Evolutionary conservation across 768 basidiomycete genomes (phyloP).

Genomic region (Porphyrellus cyaneotinctus): DNA sequence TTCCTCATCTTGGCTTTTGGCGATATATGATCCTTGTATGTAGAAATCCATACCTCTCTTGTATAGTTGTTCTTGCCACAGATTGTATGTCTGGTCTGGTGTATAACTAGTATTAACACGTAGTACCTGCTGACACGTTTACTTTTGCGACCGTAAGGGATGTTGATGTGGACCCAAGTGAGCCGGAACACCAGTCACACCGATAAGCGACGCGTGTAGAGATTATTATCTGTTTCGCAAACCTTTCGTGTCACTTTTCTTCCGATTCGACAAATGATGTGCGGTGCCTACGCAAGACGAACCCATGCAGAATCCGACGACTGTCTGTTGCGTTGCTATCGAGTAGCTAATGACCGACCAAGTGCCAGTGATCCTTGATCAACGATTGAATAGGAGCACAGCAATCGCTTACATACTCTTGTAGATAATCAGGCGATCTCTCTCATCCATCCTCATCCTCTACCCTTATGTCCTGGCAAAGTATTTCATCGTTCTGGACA

Average conservation of each 20-base stretch:
- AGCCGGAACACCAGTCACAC: too few relatives aligned
- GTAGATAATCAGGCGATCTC: slow-evolving; percentile 32
- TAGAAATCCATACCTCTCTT: background rate
- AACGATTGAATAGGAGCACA: background rate
- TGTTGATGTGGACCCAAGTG: background rate
- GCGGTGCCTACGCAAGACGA: too few relatives aligned
- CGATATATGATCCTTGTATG: slow-evolving; percentile 1
- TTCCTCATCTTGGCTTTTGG: background rate
- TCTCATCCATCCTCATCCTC: background rate
- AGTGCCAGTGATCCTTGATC: too few relatives aligned
- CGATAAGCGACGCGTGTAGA: too few relatives aligned
- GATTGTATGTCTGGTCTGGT: background rate
- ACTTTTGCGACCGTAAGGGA: background rate
- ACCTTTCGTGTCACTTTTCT: too few relatives aligned
- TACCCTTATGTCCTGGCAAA: slow-evolving; percentile 65
- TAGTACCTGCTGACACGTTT: background rate
- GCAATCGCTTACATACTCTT: slow-evolving; percentile 27
- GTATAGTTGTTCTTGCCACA: background rate
- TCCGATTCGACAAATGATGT: too few relatives aligned
- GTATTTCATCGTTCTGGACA: slow-evolving; percentile 40
- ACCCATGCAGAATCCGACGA: too few relatives aligned
- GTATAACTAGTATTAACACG: background rate
- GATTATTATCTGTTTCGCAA: too few relatives aligned
- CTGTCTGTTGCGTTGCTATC: too few relatives aligned
- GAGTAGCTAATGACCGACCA: too few relatives aligned